Conservation (phyloP, 345 rosid genomes). For the Raphanus raphanistrum region DNA sequence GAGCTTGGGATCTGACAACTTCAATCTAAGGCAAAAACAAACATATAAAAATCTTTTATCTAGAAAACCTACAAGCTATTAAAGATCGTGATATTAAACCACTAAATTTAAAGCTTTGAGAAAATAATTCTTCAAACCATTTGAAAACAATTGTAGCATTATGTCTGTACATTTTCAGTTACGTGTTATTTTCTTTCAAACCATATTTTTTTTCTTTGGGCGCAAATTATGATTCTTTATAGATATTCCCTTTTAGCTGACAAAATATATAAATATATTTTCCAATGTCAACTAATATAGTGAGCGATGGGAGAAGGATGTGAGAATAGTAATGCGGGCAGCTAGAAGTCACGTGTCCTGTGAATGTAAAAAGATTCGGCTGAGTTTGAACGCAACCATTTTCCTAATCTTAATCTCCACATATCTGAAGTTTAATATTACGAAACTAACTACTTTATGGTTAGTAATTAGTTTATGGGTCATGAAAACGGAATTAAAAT, state of each 20-base stretch:
- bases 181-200: neutral
- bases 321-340: neutral
- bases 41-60: neutral
- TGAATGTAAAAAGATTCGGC: slow-evolving; percentile 31
- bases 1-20: slow-evolving; percentile 22
- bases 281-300: neutral
- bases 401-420: neutral
- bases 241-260: slow-evolving; percentile 1
- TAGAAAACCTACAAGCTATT: neutral
- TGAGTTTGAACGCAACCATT: slow-evolving; percentile 31
- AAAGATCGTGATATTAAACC: neutral
- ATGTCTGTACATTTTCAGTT: neutral
- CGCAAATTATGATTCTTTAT: neutral
- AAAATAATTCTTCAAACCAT: neutral
- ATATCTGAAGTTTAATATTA: neutral
- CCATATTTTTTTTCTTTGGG: too few species aligned
- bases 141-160: neutral
- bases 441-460: neutral
- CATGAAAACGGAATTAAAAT: neutral
- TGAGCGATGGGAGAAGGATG: neutral
- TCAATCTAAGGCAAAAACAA: neutral
- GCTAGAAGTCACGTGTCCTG: slow-evolving; percentile 18
- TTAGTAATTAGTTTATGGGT: neutral
- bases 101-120: neutral
- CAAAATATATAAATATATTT: neutral